Evolutionary conservation across 2,329 filamentous ascomycete genomes (phyloP), one percentile per base, ranked within the genome.

Genomic region (Ophiostoma sp.): DNA sequence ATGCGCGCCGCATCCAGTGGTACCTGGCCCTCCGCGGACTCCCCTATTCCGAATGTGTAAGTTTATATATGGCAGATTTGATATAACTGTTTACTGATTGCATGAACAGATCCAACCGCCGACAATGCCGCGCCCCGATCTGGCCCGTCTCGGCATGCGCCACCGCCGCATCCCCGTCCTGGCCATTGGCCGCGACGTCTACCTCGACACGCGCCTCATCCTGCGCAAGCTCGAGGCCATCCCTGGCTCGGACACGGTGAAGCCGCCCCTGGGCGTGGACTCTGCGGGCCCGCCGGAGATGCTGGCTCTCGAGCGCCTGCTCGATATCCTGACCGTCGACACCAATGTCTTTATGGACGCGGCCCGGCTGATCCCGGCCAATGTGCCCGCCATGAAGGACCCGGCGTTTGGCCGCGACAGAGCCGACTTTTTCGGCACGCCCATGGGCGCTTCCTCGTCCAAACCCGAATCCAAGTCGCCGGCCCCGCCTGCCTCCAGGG

Each of bases 141-240:
- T 92, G 17, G 78, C 80, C 23, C 79, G 81, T 1, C 82, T 93
- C 17, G 88, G 87, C 35, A 82, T 92, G 69, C 80, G 81, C 7
- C 89, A 93, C 79, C 85, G 90, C 4, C 88, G 90, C 71, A 91
- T 92, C 70, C 90, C 90, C 1, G 76, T 92, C 68, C 78, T 92
- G 68, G 80, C 86, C 31, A 87, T 92, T 74, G 89, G 88, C 20
- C 82, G 85, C 6, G 86, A 91, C 75, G 80, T 93, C 62, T 92
- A 91, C 79, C 81, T 87, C 72, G 90, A 93, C 80, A 88, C 88
- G 1, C 86, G 88, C 2, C 83, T 92, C 31, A 92, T 92, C 74
- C 78, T 93, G 27, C 78, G 78, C 35, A 89, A 87, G 77, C 85
- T 93, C 1, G 87, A 91, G 75, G 74, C 80, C 1, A 79, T 48